Conservation (phyloP, 225 moss, liverwort and hornwort genomes). For the Physcomitrellopsis africana region DNA sequence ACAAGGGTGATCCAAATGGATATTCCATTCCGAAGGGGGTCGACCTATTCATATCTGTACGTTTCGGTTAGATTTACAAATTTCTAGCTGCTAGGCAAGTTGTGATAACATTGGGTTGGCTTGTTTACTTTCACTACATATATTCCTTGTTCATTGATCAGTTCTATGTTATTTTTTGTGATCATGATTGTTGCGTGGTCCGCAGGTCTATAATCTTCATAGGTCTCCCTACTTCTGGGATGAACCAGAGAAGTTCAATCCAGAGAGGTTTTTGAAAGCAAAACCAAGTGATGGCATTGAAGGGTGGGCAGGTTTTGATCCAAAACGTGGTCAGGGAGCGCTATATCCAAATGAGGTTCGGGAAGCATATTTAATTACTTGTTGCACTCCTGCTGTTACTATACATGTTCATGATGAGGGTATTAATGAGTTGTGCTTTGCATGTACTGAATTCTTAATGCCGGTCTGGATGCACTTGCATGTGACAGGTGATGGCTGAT, state of each 20-base stretch:
- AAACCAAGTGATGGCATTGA: slow-evolving; percentile 66
- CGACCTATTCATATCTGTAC: slow-evolving; percentile 94
- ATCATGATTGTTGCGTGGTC: slow-evolving; percentile 17
- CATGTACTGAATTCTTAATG: slow-evolving; percentile 26
- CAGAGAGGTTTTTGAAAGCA: slow-evolving; percentile 79
- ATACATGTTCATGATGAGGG: not conserved
- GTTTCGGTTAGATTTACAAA: slow-evolving; percentile 23
- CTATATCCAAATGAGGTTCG: slow-evolving; percentile 96
- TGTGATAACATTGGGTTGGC: not conserved
- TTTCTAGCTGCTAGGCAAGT: slow-evolving; percentile 9
- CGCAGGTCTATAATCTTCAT: slow-evolving; percentile 87
- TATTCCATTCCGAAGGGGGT: slow-evolving; percentile 80
- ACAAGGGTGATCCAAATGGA: slow-evolving; percentile 78
- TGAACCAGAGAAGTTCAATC: slow-evolving; percentile 86
- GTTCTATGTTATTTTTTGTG: not conserved
- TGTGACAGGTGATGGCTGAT: slow-evolving; percentile 75
- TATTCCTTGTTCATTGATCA: not conserved
- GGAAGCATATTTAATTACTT: slow-evolving; percentile 5
- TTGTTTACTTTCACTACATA: not conserved
- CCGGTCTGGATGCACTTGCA: not conserved
- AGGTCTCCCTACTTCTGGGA: slow-evolving; percentile 96
- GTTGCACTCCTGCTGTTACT: slow-evolving; percentile 5
- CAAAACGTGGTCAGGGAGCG: slow-evolving; percentile 74
- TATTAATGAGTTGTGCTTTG: not conserved
- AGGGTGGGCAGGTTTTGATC: slow-evolving; percentile 95